phyloP scores from a whole-genome alignment of 2,329 filamentous ascomycete species.

The Trichoderma simmonsii region DNA sequence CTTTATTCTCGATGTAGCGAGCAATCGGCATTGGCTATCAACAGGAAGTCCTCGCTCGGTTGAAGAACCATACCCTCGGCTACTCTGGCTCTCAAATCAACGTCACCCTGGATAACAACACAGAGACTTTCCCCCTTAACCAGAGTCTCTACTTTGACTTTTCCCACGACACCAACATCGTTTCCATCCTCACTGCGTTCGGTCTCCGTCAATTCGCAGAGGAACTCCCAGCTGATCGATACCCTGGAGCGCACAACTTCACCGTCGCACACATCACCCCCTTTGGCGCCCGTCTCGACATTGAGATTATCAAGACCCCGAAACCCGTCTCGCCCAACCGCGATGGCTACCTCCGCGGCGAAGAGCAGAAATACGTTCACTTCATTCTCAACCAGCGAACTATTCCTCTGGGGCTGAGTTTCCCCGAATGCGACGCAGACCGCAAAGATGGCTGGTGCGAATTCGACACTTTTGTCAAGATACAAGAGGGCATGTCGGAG shows the following conservation, averaged over 20 bases:
- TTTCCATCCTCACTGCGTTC: conserved; percentile 67
- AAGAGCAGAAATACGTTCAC: conserved; percentile 66
- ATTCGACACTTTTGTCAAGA: conserved; percentile 61
- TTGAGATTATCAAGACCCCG: conserved; percentile 69
- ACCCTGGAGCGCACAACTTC: conserved; percentile 59
- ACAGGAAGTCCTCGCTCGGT: conserved; percentile 67
- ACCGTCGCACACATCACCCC: conserved; percentile 66
- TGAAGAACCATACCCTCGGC: conserved; percentile 62
- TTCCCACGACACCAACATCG: conserved; percentile 72
- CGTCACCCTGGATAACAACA: conserved; percentile 65
- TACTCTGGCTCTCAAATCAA: conserved; percentile 62
- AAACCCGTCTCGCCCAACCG: conserved; percentile 57
- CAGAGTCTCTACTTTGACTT: conserved; percentile 76
- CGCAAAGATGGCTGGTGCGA: conserved; percentile 77
- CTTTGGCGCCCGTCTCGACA: conserved; percentile 69
- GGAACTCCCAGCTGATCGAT: conserved; percentile 52
- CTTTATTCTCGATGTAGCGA: conserved; percentile 37
- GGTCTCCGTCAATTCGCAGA: conserved; percentile 67
- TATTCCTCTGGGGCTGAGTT: conserved; percentile 63
- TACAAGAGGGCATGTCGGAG: conserved; percentile 57
- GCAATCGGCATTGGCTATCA: conserved; percentile 73
- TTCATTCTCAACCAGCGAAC: conserved; percentile 74
- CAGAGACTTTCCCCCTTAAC: conserved; percentile 67
- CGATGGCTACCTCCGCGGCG: conserved; percentile 49
- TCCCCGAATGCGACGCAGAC: conserved; percentile 58